Evolutionary conservation across 2,329 filamentous ascomycete species (phyloP).

Genomic region (Colletotrichum sp.): DNA sequence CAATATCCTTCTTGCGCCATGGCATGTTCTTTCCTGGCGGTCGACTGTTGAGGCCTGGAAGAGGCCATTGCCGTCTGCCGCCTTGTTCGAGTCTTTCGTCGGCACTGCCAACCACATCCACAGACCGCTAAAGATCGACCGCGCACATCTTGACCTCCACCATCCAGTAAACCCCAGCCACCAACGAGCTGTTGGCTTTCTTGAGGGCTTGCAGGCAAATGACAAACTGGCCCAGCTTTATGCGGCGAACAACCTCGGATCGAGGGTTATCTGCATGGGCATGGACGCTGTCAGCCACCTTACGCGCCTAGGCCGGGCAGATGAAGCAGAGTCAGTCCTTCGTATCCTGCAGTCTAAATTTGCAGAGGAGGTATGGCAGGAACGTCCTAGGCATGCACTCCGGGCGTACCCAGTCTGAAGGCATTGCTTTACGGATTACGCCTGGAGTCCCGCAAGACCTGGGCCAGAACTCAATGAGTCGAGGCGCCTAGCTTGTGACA

Average conservation of each 20-base stretch:
- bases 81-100: constrained; percentile 59
- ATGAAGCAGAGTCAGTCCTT: constrained; percentile 46
- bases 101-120: constrained; percentile 47
- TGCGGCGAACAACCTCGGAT: background rate
- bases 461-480: background rate
- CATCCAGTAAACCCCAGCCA: constrained; percentile 58
- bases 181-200: constrained; percentile 50
- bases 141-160: constrained; percentile 59
- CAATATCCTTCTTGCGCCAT: constrained; percentile 44
- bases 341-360: constrained; percentile 41
- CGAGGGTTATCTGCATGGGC: constrained; percentile 24
- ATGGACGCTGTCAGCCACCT: constrained; percentile 50
- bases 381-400: background rate
- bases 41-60: constrained; percentile 57
- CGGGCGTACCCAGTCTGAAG: background rate
- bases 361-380: constrained; percentile 21
- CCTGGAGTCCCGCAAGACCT: background rate
- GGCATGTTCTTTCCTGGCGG: constrained; percentile 54
- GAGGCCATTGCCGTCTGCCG: constrained; percentile 48
- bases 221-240: background rate
- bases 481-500: background rate
- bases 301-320: constrained; percentile 41
- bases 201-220: constrained; percentile 31
- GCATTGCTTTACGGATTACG: background rate
- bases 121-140: constrained; percentile 44